These are phyloP conservation scores for Apiospora aurea DNA, from an alignment of 2,329 filamentous ascomycete species.

Conservation along the genomic window DNA sequence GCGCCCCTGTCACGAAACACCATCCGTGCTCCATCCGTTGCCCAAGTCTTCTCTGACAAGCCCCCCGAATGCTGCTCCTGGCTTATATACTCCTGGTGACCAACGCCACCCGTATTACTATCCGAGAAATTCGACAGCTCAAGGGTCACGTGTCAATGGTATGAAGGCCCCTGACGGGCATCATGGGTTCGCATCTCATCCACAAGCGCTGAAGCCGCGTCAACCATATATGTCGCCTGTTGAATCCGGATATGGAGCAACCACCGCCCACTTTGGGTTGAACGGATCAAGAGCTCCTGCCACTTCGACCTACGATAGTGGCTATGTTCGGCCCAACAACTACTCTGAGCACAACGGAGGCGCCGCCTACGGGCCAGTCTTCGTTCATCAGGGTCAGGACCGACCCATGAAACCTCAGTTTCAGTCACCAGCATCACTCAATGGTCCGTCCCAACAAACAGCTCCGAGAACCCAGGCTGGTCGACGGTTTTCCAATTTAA, in stretches of 20 bases:
- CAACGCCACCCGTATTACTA: neutral
- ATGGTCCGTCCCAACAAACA: neutral
- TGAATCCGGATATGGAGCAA: neutral
- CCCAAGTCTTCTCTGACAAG: neutral
- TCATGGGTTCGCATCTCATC: neutral
- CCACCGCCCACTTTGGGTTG: neutral
- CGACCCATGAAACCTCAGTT: neutral
- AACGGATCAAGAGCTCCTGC: neutral
- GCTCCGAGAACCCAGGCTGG: neutral
- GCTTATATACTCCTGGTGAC: neutral
- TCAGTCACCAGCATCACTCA: neutral
- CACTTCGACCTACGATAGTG: neutral
- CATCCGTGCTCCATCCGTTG: neutral
- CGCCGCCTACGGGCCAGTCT: neutral
- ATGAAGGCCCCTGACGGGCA: neutral
- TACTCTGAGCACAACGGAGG: neutral
- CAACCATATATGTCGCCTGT: neutral
- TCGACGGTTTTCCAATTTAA: neutral
- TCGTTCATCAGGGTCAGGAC: neutral
- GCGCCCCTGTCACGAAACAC: neutral
- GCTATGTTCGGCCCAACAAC: neutral
- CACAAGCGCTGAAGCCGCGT: neutral
- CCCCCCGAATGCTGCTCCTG: neutral
- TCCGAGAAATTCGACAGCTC: neutral
- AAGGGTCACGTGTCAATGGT: neutral